These are phyloP conservation scores for Tuber brumale DNA, from an alignment of 495 filamentous ascomycete genomes.

Conservation along the genomic window DNA sequence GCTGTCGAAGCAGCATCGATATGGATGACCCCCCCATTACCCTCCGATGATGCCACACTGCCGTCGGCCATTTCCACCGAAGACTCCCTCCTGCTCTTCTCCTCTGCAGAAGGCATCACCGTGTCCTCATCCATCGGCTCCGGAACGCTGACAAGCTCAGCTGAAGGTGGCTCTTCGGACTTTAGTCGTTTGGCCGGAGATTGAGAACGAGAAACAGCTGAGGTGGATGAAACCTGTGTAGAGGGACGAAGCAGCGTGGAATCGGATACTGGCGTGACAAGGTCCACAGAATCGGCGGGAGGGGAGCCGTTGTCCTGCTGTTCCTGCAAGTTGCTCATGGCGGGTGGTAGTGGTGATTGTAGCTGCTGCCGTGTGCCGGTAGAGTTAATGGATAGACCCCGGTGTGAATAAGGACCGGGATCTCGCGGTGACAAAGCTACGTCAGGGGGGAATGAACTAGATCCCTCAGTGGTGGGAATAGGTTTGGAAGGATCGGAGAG, in stretches of 20 bases:
- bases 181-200: constrained; percentile 42
- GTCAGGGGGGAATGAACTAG: constrained; percentile 24
- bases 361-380: not conserved
- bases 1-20: constrained; percentile 15
- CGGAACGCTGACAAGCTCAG: constrained; percentile 15
- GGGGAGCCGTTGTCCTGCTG: constrained; percentile 19
- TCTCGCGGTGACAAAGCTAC: constrained; percentile 10
- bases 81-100: constrained; percentile 26
- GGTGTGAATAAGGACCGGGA: constrained; percentile 2
- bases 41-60: constrained; percentile 13
- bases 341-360: constrained; percentile 1
- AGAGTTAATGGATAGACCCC: not conserved
- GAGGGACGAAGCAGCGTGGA: constrained; percentile 23
- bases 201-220: constrained; percentile 31
- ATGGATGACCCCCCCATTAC: not conserved
- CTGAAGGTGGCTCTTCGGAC: constrained; percentile 33
- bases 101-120: constrained; percentile 14
- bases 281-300: constrained; percentile 19
- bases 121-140: constrained; percentile 41
- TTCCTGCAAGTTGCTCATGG: constrained; percentile 18
- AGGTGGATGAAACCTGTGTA: constrained; percentile 8
- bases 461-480: constrained; percentile 15
- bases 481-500: constrained; percentile 21
- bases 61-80: constrained; percentile 43
- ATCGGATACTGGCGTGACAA: constrained; percentile 15